These are phyloP conservation scores for Cyclospora cayetanensis DNA, from an alignment of 169 alveolate species.

Conservation along the genomic window DNA sequence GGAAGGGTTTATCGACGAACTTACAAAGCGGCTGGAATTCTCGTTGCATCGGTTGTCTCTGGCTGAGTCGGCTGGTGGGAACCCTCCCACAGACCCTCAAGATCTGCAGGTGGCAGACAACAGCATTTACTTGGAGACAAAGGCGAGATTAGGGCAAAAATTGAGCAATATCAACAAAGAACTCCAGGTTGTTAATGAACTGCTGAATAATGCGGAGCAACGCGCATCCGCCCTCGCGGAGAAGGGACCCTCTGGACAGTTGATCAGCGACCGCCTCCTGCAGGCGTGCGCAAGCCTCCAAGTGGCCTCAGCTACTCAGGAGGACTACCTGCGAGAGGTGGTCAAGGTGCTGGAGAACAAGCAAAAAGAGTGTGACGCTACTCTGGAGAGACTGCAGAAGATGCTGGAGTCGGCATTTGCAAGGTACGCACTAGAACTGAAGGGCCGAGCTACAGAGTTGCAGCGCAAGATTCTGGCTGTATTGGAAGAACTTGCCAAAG, in stretches of 20 bases:
- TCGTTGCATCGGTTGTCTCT: background rate
- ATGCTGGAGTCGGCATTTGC: background rate
- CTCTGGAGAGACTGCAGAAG: background rate
- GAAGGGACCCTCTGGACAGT: background rate
- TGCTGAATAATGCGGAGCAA: background rate
- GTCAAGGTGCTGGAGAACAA: background rate
- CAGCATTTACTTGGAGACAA: background rate
- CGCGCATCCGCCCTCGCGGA: background rate
- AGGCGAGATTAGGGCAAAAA: background rate
- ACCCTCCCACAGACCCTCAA: background rate
- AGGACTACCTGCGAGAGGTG: background rate
- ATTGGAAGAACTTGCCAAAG: background rate
- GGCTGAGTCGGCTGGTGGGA: background rate
- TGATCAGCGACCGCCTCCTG: constrained; percentile 18
- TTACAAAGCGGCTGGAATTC: background rate
- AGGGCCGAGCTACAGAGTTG: background rate
- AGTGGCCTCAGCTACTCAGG: background rate
- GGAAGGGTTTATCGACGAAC: background rate
- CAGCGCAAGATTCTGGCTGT: background rate
- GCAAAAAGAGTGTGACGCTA: background rate
- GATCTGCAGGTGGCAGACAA: background rate
- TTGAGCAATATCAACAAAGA: background rate
- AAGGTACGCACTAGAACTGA: background rate
- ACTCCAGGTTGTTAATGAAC: background rate
- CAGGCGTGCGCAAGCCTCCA: background rate